Base-by-base conservation (phyloP, 352 stramenopile species). In the Globisporangium perplexum region DNA sequence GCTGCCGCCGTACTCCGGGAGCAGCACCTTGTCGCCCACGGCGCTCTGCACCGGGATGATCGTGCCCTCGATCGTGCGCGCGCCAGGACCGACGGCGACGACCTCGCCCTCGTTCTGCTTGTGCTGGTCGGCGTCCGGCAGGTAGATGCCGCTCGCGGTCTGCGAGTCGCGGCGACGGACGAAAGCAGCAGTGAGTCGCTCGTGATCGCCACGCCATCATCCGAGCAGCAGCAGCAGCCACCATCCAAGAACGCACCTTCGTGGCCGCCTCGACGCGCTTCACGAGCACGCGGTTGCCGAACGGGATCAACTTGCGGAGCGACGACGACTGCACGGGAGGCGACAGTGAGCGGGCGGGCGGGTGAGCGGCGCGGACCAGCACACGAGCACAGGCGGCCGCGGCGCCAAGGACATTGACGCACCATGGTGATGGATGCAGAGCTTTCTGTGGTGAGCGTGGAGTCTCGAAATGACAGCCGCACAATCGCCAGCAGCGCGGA, bases 1-100 rank as follows among this genome's bases (percentile, higher is more conserved):
- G 57, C 76, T 95, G 56, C 95, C 95, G 46, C 95, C 95, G 78
- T 98, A 98, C 77, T 98, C 94, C 11, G 95, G 95, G 49, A 98
- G 78, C 53, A 98, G 70, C 17, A 98, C 95, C 68, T 90, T 97
- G 84, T 98, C 94, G 53, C 95, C 95, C 42, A 92, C 82, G 36
- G 77, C 77, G 53, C 96, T 81, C 60, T 88, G 87, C 50, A 93
- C 80, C 11, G 85, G 70, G 63, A 98, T 83, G 46, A 98, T 69
- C 12, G 71, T 79, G 52, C 95, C 95, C n/a, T 95, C 93, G 18
- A 82, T 59, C 60, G 91, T 88, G 53, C 90, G 77, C 36, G 93
- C 74, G 52, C 95, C 95, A 2, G 94, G 95, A 59, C 95, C 95
- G 28, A 98, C 93, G 2, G 94, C 90, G 44, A 98, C 72, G 24